phyloP scores from a whole-genome alignment of 352 stramenopile genomes.

The Phytophthora cryptogea region DNA sequence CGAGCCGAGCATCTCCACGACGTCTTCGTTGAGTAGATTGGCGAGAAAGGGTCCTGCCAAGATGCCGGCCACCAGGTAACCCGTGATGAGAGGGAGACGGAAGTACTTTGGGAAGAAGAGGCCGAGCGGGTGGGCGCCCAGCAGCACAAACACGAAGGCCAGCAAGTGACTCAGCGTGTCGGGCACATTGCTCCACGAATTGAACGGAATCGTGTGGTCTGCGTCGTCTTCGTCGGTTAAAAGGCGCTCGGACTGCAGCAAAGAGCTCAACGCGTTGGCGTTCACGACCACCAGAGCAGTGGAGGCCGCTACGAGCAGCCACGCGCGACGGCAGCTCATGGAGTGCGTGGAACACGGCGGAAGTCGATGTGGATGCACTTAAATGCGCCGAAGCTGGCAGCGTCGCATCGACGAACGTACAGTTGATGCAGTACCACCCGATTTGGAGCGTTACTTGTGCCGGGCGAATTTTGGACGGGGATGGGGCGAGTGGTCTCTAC shows the following conservation, averaged over 20 bases:
- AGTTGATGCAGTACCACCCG: neutral
- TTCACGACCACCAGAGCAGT: conserved; percentile 10
- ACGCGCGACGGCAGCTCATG: no score
- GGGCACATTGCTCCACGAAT: conserved; percentile 34
- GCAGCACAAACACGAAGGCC: conserved; percentile 57
- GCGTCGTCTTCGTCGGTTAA: conserved; percentile 13
- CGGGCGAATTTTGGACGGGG: neutral
- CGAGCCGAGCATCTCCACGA: conserved; percentile 49
- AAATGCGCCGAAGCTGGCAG: no score
- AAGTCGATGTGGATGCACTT: neutral
- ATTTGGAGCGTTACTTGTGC: neutral
- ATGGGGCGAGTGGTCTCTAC: no score
- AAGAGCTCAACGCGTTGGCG: conserved; percentile 1
- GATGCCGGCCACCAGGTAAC: conserved; percentile 63
- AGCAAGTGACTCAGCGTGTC: conserved; percentile 51
- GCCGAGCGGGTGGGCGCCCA: conserved; percentile 55
- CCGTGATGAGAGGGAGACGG: conserved; percentile 61
- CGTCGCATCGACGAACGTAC: neutral
- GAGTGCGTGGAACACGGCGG: neutral
- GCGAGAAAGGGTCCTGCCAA: conserved; percentile 57
- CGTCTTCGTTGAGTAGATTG: conserved; percentile 47
- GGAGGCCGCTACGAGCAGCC: conserved; percentile 1
- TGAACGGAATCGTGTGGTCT: conserved; percentile 44
- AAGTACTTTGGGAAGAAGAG: conserved; percentile 58
- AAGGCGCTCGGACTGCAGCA: conserved; percentile 11